Conservation (phyloP, 495 filamentous ascomycete genomes). For the Xylaria venustula region DNA sequence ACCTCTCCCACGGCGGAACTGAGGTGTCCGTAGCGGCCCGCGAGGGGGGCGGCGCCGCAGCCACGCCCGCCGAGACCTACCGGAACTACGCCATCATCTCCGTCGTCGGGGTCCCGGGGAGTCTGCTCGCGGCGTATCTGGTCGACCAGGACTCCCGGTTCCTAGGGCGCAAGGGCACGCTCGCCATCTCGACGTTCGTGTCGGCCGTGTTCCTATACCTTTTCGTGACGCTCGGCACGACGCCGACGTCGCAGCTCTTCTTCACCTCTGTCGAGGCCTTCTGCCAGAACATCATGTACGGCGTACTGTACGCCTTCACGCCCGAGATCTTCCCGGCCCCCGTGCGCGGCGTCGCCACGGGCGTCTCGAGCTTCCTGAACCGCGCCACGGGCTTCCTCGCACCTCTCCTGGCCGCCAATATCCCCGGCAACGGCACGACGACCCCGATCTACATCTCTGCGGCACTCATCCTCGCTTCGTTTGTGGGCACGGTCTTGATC, state of each 20-base stretch:
- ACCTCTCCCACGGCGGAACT: constrained; percentile 66
- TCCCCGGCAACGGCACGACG: constrained; percentile 62
- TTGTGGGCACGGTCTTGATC: constrained; percentile 58
- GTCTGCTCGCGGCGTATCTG: constrained; percentile 65
- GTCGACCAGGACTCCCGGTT: constrained; percentile 64
- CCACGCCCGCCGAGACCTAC: constrained; percentile 48
- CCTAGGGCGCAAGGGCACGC: constrained; percentile 71
- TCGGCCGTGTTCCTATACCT: constrained; percentile 74
- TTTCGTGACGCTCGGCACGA: constrained; percentile 55
- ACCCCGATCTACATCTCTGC: constrained; percentile 74
- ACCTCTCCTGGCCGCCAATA: constrained; percentile 71
- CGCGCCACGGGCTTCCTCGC: constrained; percentile 72
- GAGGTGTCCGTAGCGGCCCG: constrained; percentile 48
- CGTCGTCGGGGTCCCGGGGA: constrained; percentile 69
- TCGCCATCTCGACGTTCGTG: constrained; percentile 62
- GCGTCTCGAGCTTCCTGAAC: constrained; percentile 71
- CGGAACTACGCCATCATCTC: constrained; percentile 77
- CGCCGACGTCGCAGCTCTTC: constrained; percentile 60
- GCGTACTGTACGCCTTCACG: constrained; percentile 83
- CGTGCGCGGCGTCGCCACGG: constrained; percentile 75
- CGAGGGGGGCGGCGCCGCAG: neutral
- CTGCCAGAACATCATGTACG: constrained; percentile 78
- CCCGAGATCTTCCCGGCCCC: constrained; percentile 82
- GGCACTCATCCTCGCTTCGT: constrained; percentile 65
- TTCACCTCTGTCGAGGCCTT: constrained; percentile 79